These are phyloP conservation scores for Eleusine indica DNA, from an alignment of 176 grass and related monocot species.

Conservation along the genomic window DNA sequence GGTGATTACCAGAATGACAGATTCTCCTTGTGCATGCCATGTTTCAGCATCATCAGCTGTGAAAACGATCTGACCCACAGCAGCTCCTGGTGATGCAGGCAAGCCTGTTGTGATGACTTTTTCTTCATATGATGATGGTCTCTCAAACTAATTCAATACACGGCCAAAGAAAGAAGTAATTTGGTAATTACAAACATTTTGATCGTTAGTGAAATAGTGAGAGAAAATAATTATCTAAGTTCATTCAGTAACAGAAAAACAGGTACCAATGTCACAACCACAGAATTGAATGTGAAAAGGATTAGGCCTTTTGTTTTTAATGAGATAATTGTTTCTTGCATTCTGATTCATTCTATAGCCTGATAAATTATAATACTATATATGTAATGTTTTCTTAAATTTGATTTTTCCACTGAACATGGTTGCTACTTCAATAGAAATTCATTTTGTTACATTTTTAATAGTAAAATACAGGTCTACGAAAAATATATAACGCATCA, in stretches of 20 bases:
- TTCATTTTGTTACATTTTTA: background rate
- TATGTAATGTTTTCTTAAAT: background rate
- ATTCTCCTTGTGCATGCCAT: slow-evolving; percentile 86
- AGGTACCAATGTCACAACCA: background rate
- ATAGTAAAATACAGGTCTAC: background rate
- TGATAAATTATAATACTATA: background rate
- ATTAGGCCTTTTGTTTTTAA: background rate
- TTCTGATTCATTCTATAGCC: background rate
- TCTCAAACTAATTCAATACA: slow-evolving; percentile 66
- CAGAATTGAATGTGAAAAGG: background rate
- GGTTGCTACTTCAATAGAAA: background rate
- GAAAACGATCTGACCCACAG: slow-evolving; percentile 86
- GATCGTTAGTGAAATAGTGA: background rate
- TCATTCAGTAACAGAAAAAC: background rate
- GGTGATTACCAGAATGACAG: slow-evolving; percentile 72
- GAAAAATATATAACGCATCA: background rate
- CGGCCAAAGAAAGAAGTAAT: slow-evolving; percentile 29
- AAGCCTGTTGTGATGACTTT: slow-evolving; percentile 76
- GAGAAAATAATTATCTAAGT: background rate
- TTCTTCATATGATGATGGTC: slow-evolving; percentile 65
- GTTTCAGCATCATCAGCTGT: slow-evolving; percentile 81
- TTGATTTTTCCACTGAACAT: background rate
- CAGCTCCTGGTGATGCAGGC: slow-evolving; percentile 93
- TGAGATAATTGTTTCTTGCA: background rate
- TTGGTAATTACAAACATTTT: slow-evolving; percentile 18